phyloP scores from a whole-genome alignment of 2,329 filamentous ascomycete genomes.

The Fusarium burgessii region DNA sequence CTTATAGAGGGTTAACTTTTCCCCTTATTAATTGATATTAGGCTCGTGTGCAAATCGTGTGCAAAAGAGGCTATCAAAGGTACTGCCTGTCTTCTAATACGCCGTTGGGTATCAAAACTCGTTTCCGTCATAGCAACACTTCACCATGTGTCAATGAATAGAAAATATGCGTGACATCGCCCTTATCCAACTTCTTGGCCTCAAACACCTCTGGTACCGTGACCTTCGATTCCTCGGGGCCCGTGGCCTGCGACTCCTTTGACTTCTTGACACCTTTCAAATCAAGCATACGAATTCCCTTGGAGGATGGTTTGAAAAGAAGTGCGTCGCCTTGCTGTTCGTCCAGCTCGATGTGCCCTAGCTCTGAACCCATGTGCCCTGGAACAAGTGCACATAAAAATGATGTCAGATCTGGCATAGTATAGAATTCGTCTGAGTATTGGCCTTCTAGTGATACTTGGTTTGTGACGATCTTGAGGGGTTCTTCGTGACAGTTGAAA shows the following conservation, averaged over 20 bases:
- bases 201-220: too few species aligned
- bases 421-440: slow-evolving; percentile 26
- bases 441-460: slow-evolving; percentile 31
- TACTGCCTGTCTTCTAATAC: slow-evolving; percentile 3
- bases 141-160: neutral
- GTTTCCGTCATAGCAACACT: slow-evolving; percentile 1
- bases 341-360: slow-evolving; percentile 17
- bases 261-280: slow-evolving; percentile 7
- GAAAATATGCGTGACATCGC: neutral
- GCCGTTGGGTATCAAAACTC: slow-evolving; percentile 26
- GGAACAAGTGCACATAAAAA: slow-evolving; percentile 32
- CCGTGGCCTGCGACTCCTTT: slow-evolving; percentile 6
- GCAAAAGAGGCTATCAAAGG: neutral
- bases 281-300: slow-evolving; percentile 39
- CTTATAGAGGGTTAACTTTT: neutral
- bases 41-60: neutral
- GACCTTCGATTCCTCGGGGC: too few species aligned
- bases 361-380: slow-evolving; percentile 4
- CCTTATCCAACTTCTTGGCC: too few species aligned
- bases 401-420: slow-evolving; percentile 42
- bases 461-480: slow-evolving; percentile 32
- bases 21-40: neutral
- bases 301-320: slow-evolving; percentile 24
- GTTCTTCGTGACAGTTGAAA: slow-evolving; percentile 43
- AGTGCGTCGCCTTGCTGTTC: slow-evolving; percentile 30